Evolutionary conservation across 2,329 filamentous ascomycete genomes (phyloP).

Genomic region (Colletotrichum cuscutae): DNA sequence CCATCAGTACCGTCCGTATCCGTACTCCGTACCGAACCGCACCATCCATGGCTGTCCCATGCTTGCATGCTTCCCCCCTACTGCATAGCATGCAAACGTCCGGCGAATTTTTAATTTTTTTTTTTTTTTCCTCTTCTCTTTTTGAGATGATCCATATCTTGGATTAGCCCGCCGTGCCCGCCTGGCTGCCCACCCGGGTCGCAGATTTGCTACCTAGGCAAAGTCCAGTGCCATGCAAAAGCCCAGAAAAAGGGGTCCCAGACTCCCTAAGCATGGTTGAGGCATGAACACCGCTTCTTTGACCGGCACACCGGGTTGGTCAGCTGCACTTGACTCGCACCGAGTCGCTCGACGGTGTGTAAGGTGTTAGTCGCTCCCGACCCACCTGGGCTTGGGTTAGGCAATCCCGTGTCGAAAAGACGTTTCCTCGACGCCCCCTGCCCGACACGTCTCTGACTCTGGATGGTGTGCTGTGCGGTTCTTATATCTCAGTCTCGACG

Average conservation of each 20-base stretch:
- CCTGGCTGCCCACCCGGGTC: neutral
- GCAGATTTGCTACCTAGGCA: constrained; percentile 10
- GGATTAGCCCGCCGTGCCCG: no score
- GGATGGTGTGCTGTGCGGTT: neutral
- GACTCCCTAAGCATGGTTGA: constrained; percentile 18
- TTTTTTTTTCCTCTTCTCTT: constrained; percentile 1
- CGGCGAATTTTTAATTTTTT: constrained; percentile 7
- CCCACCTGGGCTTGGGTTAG: constrained; percentile 36
- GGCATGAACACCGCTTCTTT: constrained; percentile 34
- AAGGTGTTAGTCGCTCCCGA: constrained; percentile 10
- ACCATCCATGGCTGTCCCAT: constrained; percentile 12
- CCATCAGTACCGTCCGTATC: neutral
- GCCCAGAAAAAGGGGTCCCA: no score
- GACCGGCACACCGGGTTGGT: constrained; percentile 13
- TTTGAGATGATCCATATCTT: constrained; percentile 20
- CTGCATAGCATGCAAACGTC: constrained; percentile 25
- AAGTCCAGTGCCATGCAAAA: neutral
- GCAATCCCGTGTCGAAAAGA: constrained; percentile 36
- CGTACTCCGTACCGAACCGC: neutral
- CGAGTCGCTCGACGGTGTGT: constrained; percentile 29
- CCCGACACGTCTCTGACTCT: constrained; percentile 14
- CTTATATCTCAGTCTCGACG: constrained; percentile 10
- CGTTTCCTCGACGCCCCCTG: constrained; percentile 32
- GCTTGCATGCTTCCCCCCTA: neutral
- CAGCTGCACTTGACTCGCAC: constrained; percentile 36